Percentiles rank a stretch among this genome's conserved stretches.
Evolutionary conservation across 164 flowering plant species (phyloP).

Genomic region (Platanus orientalis): DNA sequence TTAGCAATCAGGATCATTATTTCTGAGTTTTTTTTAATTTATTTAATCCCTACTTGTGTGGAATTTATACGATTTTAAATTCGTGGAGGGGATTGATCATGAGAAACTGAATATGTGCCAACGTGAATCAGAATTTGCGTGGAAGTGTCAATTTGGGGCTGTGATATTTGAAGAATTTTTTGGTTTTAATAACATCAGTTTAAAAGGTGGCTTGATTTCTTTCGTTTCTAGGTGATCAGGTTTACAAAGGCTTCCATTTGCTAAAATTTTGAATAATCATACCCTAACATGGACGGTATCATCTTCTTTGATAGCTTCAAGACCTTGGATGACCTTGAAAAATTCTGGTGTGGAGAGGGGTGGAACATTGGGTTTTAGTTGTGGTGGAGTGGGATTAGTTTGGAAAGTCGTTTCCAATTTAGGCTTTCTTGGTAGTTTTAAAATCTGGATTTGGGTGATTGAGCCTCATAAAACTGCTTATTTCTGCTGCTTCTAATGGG

Average conservation of each 20-base stretch:
- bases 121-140: background rate
- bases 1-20: no score
- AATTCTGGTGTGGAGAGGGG: background rate
- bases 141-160: background rate
- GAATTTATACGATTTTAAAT: no score
- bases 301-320: background rate
- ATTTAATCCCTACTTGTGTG: no score
- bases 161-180: background rate
- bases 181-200: background rate
- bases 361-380: background rate
- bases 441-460: no score
- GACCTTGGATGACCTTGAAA: background rate
- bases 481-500: no score
- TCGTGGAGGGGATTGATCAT: background rate
- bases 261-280: no score
- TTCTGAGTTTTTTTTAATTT: no score
- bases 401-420: background rate
- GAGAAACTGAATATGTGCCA: background rate
- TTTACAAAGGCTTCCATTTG: background rate
- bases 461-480: no score
- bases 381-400: background rate
- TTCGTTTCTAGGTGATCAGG: background rate
- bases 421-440: background rate
- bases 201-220: background rate
- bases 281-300: no score